Conservation (phyloP, 805 yeast genomes). For the Suhomyces vadensis region DNA sequence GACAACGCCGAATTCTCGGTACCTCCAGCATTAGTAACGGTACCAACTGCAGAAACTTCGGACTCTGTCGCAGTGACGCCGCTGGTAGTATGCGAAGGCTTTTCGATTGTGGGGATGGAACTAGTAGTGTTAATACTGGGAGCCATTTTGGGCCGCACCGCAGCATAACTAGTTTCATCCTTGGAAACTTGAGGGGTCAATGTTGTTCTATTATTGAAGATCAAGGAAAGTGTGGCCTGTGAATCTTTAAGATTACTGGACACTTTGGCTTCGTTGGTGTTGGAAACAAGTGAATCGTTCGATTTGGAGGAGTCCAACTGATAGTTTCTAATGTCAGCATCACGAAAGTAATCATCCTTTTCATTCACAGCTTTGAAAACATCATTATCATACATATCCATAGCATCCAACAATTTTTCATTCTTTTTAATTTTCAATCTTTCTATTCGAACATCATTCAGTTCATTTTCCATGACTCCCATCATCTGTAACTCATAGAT, state of each 20-base stretch:
- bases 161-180: conserved; percentile 1
- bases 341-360: conserved; percentile 10
- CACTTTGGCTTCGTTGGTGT: conserved; percentile 15
- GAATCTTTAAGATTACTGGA: conserved; percentile 16
- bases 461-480: conserved; percentile 94
- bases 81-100: conserved; percentile 5
- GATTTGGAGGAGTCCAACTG: conserved; percentile 12
- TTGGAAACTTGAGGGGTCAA: conserved; percentile 9
- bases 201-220: conserved; percentile 20
- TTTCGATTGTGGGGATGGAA: not conserved
- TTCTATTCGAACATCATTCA: conserved; percentile 65
- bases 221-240: conserved; percentile 29
- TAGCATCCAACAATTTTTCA: conserved; percentile 51
- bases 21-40: conserved; percentile 29
- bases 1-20: conserved; percentile 38
- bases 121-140: not conserved
- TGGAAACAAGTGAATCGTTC: conserved; percentile 22
- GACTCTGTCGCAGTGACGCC: conserved; percentile 35
- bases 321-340: conserved; percentile 10
- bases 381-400: conserved; percentile 66
- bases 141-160: not conserved
- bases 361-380: conserved; percentile 44
- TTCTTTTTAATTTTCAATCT: conserved; percentile 44
- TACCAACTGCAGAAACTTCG: conserved; percentile 30
- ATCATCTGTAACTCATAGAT: conserved; percentile 97